phyloP scores from a whole-genome alignment of 805 yeast species.

The Ogataea paradorogensis region DNA sequence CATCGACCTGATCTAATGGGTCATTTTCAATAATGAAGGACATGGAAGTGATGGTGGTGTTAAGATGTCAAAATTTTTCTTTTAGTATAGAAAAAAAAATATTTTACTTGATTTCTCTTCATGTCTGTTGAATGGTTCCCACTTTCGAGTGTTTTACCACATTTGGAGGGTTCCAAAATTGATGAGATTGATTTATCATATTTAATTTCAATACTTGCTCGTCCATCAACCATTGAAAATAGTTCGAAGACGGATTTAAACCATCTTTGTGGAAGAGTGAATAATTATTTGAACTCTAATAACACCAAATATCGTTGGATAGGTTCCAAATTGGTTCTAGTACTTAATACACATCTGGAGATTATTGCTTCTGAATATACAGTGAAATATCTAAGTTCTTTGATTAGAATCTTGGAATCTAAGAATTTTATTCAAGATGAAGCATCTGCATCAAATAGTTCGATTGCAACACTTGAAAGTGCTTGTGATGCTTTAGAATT shows the following conservation, averaged over 20 bases:
- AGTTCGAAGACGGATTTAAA: conserved; percentile 49
- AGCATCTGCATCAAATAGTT: conserved; percentile 23
- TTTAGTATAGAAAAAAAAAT: conserved; percentile 6
- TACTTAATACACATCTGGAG: conserved; percentile 37
- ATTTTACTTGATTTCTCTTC: background rate
- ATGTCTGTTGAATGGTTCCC: conserved; percentile 13
- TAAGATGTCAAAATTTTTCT: conserved; percentile 7
- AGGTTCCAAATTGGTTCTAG: conserved; percentile 52
- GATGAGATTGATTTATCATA: conserved; percentile 22
- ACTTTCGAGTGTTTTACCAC: conserved; percentile 28
- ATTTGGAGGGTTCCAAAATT: conserved; percentile 26
- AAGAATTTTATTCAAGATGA: conserved; percentile 36
- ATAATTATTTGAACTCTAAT: conserved; percentile 44
- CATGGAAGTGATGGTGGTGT: conserved; percentile 10
- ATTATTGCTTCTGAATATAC: conserved; percentile 42
- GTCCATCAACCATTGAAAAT: conserved; percentile 33
- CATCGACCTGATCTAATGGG: conserved; percentile 64
- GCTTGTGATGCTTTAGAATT: conserved; percentile 40
- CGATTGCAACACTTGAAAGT: conserved; percentile 31
- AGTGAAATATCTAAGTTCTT: conserved; percentile 35
- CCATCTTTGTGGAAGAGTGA: conserved; percentile 45
- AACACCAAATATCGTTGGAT: conserved; percentile 52
- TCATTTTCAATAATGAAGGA: conserved; percentile 17
- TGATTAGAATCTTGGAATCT: conserved; percentile 41
- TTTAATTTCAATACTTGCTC: conserved; percentile 26